Percentiles rank a stretch among this genome's conserved stretches.
phyloP scores from a whole-genome alignment of 495 filamentous ascomycete genomes.

The Penicillium canariense region DNA sequence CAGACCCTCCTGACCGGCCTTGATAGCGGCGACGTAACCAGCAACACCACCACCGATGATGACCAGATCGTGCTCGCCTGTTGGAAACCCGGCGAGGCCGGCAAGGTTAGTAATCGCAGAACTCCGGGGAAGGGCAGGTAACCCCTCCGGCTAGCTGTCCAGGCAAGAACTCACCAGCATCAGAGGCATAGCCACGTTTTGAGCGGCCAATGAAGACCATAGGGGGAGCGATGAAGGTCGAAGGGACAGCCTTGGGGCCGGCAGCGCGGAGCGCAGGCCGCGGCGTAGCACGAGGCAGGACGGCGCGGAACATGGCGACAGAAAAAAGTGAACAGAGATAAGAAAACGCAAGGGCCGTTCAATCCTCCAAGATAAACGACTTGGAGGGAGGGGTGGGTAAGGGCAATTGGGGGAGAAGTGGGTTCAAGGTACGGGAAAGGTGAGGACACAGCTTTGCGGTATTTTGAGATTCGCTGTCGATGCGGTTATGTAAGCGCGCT shows the following conservation, averaged over 20 bases:
- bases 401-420: constrained; percentile 25
- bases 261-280: constrained; percentile 58
- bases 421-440: constrained; percentile 31
- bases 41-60: constrained; percentile 97
- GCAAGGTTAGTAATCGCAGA: constrained; percentile 25
- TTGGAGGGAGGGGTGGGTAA: constrained; percentile 22
- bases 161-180: constrained; percentile 61
- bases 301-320: constrained; percentile 67
- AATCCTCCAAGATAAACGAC: constrained; percentile 31
- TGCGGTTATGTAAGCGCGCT: constrained; percentile 24
- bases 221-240: constrained; percentile 56
- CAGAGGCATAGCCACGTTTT: constrained; percentile 73
- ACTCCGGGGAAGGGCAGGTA: constrained; percentile 20
- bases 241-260: constrained; percentile 45
- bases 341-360: constrained; percentile 19
- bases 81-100: constrained; percentile 18
- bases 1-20: constrained; percentile 94
- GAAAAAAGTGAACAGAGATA: constrained; percentile 26
- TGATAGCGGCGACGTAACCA: constrained; percentile 98
- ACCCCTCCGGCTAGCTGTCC: not conserved
- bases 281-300: constrained; percentile 64
- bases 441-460: constrained; percentile 33
- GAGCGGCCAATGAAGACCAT: constrained; percentile 55
- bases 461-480: constrained; percentile 24
- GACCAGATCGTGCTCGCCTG: constrained; percentile 87